These are phyloP conservation scores for Claviceps fusiformis DNA, from an alignment of 2,329 filamentous ascomycete genomes.

Conservation along the genomic window DNA sequence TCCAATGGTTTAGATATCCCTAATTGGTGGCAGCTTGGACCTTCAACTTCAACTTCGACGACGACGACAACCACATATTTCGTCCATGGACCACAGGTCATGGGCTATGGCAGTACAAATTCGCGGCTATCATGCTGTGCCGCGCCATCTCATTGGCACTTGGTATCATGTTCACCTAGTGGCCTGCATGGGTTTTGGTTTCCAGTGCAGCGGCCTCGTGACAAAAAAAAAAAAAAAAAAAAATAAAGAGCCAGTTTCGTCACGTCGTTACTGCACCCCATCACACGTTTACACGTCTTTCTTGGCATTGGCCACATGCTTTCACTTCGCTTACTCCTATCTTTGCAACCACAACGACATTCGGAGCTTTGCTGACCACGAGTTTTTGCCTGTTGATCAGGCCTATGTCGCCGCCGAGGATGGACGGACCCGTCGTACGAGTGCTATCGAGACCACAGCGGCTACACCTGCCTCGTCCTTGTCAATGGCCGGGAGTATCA, in stretches of 20 bases:
- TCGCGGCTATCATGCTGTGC: background rate
- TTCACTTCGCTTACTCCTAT: background rate
- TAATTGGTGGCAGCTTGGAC: background rate
- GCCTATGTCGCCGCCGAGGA: constrained; percentile 84
- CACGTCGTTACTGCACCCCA: background rate
- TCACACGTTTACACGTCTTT: background rate
- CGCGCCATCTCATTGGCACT: background rate
- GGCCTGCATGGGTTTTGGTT: background rate
- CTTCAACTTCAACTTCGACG: background rate
- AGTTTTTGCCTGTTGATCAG: constrained; percentile 29
- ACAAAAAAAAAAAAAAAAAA: too few species aligned
- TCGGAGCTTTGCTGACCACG: background rate
- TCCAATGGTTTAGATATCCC: background rate
- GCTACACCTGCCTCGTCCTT: constrained; percentile 79
- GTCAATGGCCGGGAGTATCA: constrained; percentile 97
- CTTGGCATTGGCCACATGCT: background rate
- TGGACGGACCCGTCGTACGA: constrained; percentile 89
- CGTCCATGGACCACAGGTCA: background rate
- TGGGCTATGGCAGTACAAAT: background rate
- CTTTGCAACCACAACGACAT: background rate
- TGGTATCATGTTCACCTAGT: background rate
- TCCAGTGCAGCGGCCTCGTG: background rate
- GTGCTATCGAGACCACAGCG: constrained; percentile 57
- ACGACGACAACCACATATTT: background rate
- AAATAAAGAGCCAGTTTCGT: background rate